Base-by-base conservation (phyloP, 2,329 filamentous ascomycete genomes). In the Colletotrichum aenigma region DNA sequence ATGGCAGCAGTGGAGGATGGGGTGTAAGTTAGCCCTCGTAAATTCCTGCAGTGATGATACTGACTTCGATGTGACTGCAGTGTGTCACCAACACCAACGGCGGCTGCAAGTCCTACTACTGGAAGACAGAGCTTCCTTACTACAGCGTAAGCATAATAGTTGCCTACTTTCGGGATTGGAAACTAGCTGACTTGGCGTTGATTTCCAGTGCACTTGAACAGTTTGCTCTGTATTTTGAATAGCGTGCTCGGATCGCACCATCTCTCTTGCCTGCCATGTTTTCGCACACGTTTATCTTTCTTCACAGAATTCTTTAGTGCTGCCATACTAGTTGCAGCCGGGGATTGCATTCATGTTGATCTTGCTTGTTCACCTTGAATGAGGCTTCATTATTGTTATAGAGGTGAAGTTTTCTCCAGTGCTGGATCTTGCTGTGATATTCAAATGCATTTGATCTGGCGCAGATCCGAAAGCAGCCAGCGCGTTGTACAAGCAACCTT, bases 111-210 rank as follows among this genome's bases (percentile, higher is more conserved):
- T n/a, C 24, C 9, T 70, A 70, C 34, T 61, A 18, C 32, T 70
- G 66, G 66, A 70, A 34, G 55, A 52, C 66, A 9, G 24, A 43
- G 21, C 66, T 61, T 52, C 66, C 66, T 21, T 70, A 70, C 34
- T 70, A 60, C 32, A 62, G 34, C 66, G 55, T 70, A 61, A 61
- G 66, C 18, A 48, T 1, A 10, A 13, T 30, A 18, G 3, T 21
- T n/a, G 7, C 21, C 24, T n/a, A 1, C 2, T 3, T 7, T 12
- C 8, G 28, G 3, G 7, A 6, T 24, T 32, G 1, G 7, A 18
- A 2, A 12, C 5, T 43, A 32, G 16, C 66, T 70, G 60, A 70
- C 15, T 28, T 48, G 18, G 16, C 3, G 13, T 18, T 30, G 32
- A 16, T 43, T 43, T 5, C n/a, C 48, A 70, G 66, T 70, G 66